Percentiles rank a stretch among this genome's conserved stretches.
Conservation (phyloP, 2,329 filamentous ascomycete species). For the Pestalotiopsis sp. region DNA sequence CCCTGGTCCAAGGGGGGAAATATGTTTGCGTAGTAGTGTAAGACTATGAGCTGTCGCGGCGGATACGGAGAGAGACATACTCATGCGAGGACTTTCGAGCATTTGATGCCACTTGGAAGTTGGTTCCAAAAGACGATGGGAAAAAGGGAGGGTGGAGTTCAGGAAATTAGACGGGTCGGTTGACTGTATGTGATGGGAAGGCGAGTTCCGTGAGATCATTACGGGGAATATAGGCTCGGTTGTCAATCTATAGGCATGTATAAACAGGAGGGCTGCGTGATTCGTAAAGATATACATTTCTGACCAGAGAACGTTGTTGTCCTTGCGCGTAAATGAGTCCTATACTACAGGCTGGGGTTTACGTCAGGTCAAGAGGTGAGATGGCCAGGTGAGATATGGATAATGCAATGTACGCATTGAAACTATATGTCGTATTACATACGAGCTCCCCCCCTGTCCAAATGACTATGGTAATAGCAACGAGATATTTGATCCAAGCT, state of each 20-base stretch:
- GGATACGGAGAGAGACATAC: background rate
- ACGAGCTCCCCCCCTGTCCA: too few species aligned
- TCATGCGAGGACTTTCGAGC: background rate
- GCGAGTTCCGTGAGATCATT: background rate
- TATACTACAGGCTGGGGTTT: too few species aligned
- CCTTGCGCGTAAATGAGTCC: too few species aligned
- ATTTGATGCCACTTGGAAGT: background rate
- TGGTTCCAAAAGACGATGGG: background rate
- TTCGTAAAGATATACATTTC: background rate
- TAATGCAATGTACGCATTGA: too few species aligned
- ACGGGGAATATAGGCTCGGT: background rate
- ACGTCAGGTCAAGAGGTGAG: too few species aligned
- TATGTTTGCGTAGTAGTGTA: background rate
- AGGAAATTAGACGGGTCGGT: background rate
- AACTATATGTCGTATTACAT: too few species aligned
- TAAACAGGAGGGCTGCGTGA: background rate
- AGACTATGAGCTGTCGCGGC: background rate
- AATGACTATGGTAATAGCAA: too few species aligned
- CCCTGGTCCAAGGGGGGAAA: background rate
- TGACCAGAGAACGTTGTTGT: background rate
- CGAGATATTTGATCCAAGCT: too few species aligned
- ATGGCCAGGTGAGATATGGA: too few species aligned
- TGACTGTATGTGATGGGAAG: background rate
- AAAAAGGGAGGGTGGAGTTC: background rate
- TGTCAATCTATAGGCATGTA: conserved; percentile 1